These are phyloP conservation scores for Eucalyptus shirleyi DNA, from an alignment of 345 rosid species.

Conservation along the genomic window DNA sequence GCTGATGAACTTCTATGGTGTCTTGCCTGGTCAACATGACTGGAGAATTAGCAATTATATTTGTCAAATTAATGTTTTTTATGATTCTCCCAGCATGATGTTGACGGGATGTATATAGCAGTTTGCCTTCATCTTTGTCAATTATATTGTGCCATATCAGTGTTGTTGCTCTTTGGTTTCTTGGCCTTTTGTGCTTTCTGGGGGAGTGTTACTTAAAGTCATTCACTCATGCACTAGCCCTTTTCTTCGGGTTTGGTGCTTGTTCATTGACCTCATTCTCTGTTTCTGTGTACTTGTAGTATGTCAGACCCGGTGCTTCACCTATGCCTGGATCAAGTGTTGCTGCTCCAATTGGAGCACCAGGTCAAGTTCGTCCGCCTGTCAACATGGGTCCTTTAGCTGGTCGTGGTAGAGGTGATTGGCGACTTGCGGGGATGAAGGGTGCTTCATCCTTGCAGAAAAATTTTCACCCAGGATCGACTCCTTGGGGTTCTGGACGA, in stretches of 20 bases:
- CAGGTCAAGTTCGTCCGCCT: conserved; percentile 79
- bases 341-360: conserved; percentile 37
- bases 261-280: not conserved
- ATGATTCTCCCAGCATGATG: not conserved
- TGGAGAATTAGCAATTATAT: not conserved
- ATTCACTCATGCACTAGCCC: not conserved
- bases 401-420: conserved; percentile 97
- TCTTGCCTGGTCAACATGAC: not conserved
- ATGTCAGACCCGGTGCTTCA: conserved; percentile 94
- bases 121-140: not conserved
- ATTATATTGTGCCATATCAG: not conserved
- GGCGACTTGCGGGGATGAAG: conserved; percentile 77
- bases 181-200: not conserved
- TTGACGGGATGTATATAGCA: not conserved
- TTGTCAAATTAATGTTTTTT: not conserved
- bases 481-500: conserved; percentile 75
- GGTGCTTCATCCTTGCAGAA: conserved; percentile 62
- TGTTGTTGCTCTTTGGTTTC: not conserved
- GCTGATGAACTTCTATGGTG: not conserved
- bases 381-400: conserved; percentile 38
- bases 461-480: conserved; percentile 52
- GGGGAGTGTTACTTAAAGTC: not conserved
- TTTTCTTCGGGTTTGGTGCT: conserved; percentile 1
- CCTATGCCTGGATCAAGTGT: conserved; percentile 59
- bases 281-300: conserved; percentile 47